phyloP scores from a whole-genome alignment of 129 eudicot genomes.

The Centrapalus pauciflorus region DNA sequence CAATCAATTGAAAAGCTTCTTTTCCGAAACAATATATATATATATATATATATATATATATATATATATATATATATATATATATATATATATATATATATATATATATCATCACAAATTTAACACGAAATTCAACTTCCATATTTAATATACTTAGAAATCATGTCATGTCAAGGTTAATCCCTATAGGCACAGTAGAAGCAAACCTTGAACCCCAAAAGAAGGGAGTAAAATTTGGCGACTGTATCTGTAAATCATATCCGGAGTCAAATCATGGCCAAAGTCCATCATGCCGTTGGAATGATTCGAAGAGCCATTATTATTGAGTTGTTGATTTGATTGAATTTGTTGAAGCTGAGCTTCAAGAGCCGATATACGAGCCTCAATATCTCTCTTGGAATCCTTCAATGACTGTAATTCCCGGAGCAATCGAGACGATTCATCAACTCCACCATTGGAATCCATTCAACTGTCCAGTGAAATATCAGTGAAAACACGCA shows the following conservation, averaged over 20 bases:
- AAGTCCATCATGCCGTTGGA: neutral
- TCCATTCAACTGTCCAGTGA: constrained; percentile 35
- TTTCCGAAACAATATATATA: neutral
- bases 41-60: too few relatives aligned
- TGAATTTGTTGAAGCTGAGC: constrained; percentile 47
- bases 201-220: constrained; percentile 74
- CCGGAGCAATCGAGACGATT: constrained; percentile 29
- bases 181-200: neutral
- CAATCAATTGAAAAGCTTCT: neutral
- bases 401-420: constrained; percentile 55
- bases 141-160: neutral
- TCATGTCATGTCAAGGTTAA: neutral
- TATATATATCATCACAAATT: neutral
- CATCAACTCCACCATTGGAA: constrained; percentile 36
- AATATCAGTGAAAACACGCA: neutral
- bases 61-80: too few relatives aligned
- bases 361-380: constrained; percentile 56
- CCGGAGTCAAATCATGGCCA: constrained; percentile 54
- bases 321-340: constrained; percentile 7
- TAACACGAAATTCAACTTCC: neutral
- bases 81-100: too few relatives aligned
- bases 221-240: constrained; percentile 93
- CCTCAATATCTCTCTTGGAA: constrained; percentile 51
- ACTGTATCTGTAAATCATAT: constrained; percentile 76
- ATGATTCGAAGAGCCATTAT: neutral